Conservation (phyloP, 225 moss, liverwort and hornwort species). For the Thuidium tamariscinum region DNA sequence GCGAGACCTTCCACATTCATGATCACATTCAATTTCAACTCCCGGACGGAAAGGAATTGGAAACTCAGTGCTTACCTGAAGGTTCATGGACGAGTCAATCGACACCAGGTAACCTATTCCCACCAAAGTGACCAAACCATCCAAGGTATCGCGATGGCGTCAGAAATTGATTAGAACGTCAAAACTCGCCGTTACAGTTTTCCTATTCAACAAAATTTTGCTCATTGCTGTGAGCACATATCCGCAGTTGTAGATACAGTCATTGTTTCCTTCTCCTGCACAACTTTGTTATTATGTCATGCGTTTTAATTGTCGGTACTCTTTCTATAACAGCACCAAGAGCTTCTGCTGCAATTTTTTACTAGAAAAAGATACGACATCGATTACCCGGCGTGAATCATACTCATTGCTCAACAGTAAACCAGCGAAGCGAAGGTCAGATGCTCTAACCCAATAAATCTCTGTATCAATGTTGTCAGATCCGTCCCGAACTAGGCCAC, state of each 20-base stretch:
- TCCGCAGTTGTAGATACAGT: no score
- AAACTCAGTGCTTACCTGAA: constrained; percentile 31
- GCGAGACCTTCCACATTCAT: neutral
- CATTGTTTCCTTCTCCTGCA: neutral
- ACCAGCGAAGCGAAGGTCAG: no score
- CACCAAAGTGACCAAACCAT: neutral
- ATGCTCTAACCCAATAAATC: no score
- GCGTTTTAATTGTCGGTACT: neutral
- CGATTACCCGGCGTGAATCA: neutral
- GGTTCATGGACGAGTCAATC: constrained; percentile 73
- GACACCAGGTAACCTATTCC: constrained; percentile 66
- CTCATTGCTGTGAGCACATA: neutral
- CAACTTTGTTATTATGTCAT: neutral
- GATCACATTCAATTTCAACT: neutral
- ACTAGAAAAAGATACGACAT: neutral
- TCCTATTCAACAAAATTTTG: no score
- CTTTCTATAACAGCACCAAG: neutral
- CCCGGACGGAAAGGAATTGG: neutral
- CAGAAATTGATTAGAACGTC: neutral
- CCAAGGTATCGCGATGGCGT: neutral
- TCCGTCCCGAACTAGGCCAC: no score
- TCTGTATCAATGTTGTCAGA: no score
- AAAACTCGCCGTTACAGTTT: neutral
- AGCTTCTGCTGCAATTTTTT: neutral
- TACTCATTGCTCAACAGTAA: neutral